Percentiles rank a stretch among this genome's conserved stretches.
Evolutionary conservation across 139 green algal species (phyloP).

Genomic region (Picochlorum costavermella): DNA sequence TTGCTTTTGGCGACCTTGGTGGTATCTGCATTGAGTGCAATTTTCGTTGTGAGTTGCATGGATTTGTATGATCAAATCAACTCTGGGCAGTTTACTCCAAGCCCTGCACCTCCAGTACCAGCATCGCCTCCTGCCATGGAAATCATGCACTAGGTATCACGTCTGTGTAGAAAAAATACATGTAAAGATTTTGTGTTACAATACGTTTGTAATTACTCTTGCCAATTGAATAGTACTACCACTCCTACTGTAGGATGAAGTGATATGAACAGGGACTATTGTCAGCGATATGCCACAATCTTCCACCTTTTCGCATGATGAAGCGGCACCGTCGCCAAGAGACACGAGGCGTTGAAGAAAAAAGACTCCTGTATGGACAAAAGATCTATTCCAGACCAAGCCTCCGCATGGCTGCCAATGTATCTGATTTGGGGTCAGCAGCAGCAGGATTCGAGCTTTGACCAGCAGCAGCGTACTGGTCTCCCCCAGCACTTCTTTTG

Average conservation of each 20-base stretch:
- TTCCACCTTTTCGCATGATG: too few species aligned
- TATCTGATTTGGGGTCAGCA: slow-evolving; percentile 8
- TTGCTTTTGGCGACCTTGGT: slow-evolving; percentile 64
- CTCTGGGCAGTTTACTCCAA: neutral
- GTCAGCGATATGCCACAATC: too few species aligned
- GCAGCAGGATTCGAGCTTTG: neutral
- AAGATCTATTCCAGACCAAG: slow-evolving; percentile 26
- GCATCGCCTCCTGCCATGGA: too few species aligned
- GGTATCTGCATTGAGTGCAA: slow-evolving; percentile 59
- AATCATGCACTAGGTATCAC: too few species aligned
- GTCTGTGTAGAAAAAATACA: too few species aligned
- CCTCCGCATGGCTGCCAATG: slow-evolving; percentile 22
- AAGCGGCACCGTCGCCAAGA: too few species aligned
- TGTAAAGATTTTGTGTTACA: neutral
- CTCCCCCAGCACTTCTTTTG: neutral
- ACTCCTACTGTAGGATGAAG: too few species aligned
- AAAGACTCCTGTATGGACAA: neutral
- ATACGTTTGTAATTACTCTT: neutral
- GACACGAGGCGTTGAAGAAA: too few species aligned
- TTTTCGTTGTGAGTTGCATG: slow-evolving; percentile 60
- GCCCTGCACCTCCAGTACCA: neutral
- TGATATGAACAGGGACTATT: too few species aligned
- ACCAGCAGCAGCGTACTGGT: neutral
- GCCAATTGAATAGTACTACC: neutral
- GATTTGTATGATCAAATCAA: slow-evolving; percentile 45